Percentiles rank a stretch among this genome's conserved stretches.
These are phyloP conservation scores for Melaleuca quinquenervia DNA, from an alignment of 345 rosid species.

Conservation along the genomic window DNA sequence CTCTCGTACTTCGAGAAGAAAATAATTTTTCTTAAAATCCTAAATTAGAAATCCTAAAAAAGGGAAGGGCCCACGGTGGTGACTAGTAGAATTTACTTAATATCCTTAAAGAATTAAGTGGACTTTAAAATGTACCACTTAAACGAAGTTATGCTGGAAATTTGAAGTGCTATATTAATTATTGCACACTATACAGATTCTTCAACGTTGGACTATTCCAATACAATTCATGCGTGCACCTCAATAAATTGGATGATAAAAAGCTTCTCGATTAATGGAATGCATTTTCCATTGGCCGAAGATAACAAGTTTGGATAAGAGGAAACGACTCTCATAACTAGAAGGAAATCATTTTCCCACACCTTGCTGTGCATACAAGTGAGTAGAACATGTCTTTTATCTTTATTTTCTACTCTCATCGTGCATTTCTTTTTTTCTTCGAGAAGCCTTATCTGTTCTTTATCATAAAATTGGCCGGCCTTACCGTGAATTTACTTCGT, in stretches of 20 bases:
- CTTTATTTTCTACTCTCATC: not conserved
- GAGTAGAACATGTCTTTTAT: not conserved
- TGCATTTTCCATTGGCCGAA: not conserved
- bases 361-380: not conserved
- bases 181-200: not conserved
- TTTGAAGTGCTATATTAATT: not conserved
- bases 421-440: not conserved
- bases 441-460: not conserved
- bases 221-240: not conserved
- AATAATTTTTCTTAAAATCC: not conserved
- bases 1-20: not conserved
- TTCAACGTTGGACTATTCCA: not conserved
- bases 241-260: not conserved
- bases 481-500: not conserved
- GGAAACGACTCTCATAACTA: not conserved
- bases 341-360: not conserved
- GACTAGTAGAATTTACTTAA: not conserved
- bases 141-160: not conserved
- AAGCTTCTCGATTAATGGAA: not conserved
- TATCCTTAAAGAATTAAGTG: not conserved
- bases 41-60: rapidly evolving
- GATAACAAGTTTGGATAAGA: not conserved
- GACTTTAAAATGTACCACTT: not conserved
- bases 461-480: not conserved
- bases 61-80: not conserved